Evolutionary conservation across 2,329 filamentous ascomycete genomes (phyloP).

Genomic region (Cryoendolithus antarcticus): DNA sequence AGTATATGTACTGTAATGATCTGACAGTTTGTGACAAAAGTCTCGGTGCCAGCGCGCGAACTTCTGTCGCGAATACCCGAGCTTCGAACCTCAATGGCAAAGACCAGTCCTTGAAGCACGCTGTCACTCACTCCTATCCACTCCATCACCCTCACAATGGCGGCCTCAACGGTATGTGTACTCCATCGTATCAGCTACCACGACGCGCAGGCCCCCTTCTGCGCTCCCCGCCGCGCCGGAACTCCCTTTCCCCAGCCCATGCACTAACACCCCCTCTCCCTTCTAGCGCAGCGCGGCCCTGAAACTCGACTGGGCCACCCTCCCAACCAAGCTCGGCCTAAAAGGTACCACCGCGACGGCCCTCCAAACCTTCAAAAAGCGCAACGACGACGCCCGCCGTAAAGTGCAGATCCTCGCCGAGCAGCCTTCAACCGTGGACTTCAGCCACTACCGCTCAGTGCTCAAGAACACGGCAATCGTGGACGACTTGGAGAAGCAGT

Average conservation of each 20-base stretch:
- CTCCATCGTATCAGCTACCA: too few species aligned
- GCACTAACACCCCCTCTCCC: constrained; percentile 4
- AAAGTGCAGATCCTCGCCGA: constrained; percentile 76
- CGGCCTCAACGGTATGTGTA: too few species aligned
- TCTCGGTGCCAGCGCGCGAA: too few species aligned
- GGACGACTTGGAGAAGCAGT: constrained; percentile 95
- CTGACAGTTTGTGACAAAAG: constrained; percentile 5
- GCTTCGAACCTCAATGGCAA: too few species aligned
- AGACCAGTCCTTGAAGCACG: too few species aligned
- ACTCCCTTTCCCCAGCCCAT: too few species aligned
- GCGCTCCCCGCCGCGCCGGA: too few species aligned
- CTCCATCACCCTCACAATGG: too few species aligned
- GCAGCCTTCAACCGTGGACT: constrained; percentile 79
- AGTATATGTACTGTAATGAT: too few species aligned
- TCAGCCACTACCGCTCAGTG: constrained; percentile 76
- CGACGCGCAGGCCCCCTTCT: too few species aligned
- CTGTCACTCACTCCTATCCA: too few species aligned
- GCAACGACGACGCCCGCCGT: constrained; percentile 96
- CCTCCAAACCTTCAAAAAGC: constrained; percentile 96
- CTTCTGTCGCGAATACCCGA: too few species aligned
- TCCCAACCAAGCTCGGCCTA: constrained; percentile 87
- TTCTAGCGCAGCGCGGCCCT: constrained; percentile 90
- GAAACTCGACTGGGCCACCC: constrained; percentile 98
- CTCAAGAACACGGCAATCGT: constrained; percentile 95
- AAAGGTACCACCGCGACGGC: constrained; percentile 85